Evolutionary conservation across 768 basidiomycete species (phyloP).

Genomic region (Rhodosporidiobolus sp.): DNA sequence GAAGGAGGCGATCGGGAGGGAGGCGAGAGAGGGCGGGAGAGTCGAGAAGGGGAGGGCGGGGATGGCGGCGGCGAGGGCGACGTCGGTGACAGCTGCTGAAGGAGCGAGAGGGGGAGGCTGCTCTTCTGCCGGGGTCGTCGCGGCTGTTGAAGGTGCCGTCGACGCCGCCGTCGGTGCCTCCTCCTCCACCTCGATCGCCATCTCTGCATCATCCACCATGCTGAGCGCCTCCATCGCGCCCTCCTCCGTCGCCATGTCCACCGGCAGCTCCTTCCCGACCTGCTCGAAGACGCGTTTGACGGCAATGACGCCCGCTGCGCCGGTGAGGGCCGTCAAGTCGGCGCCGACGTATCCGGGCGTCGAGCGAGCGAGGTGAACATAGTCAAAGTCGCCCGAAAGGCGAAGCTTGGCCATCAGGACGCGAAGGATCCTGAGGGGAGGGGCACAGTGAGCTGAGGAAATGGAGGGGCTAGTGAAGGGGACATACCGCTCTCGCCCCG

Average conservation of each 20-base stretch:
- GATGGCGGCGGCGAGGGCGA: slow-evolving; percentile 6
- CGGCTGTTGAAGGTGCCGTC: slow-evolving; percentile 28
- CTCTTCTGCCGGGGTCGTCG: slow-evolving; percentile 18
- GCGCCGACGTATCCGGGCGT: slow-evolving; percentile 98
- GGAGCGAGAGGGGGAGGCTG: not conserved
- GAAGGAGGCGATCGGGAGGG: slow-evolving; percentile 78
- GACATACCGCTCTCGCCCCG: slow-evolving; percentile 78
- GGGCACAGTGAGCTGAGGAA: not conserved
- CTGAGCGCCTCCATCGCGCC: slow-evolving; percentile 20
- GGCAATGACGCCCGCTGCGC: slow-evolving; percentile 90
- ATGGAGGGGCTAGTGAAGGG: not conserved
- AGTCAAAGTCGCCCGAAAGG: slow-evolving; percentile 84
- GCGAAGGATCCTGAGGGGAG: slow-evolving; percentile 68
- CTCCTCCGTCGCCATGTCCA: slow-evolving; percentile 50
- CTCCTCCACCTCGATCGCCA: slow-evolving; percentile 49
- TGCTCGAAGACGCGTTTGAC: slow-evolving; percentile 90
- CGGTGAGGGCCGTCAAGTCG: slow-evolving; percentile 81
- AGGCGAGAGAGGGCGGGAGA: slow-evolving; percentile 53
- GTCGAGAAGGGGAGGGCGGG: slow-evolving; percentile 47
- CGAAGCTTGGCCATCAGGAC: slow-evolving; percentile 80
- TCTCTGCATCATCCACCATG: slow-evolving; percentile 44
- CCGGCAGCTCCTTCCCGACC: slow-evolving; percentile 65
- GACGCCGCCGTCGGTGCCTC: not conserved
- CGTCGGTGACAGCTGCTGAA: slow-evolving; percentile 23
- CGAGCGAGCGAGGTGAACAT: slow-evolving; percentile 74